Conservation (phyloP, 768 basidiomycete species). For the Sarcodon aspratus region DNA sequence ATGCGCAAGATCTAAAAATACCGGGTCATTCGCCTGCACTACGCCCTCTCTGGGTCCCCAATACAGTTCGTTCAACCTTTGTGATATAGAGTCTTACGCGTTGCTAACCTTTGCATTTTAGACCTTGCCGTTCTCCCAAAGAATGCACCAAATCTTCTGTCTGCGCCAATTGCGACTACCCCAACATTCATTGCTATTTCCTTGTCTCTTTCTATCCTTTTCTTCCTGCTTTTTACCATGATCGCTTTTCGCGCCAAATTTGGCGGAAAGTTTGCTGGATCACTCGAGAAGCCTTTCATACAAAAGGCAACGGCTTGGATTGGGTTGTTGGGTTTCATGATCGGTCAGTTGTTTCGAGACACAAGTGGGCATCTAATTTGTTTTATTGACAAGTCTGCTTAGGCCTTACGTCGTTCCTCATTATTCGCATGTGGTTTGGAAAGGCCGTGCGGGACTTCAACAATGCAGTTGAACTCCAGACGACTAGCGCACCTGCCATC, state of each 20-base stretch:
- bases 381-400: no score
- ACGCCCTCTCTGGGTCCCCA: no score
- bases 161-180: constrained; percentile 50
- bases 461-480: constrained; percentile 48
- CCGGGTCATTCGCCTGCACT: constrained; percentile 44
- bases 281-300: no score
- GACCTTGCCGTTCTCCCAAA: no score
- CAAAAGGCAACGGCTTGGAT: constrained; percentile 61
- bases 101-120: constrained; percentile 46
- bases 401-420: no score
- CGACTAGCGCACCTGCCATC: constrained; percentile 42
- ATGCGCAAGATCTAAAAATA: constrained; percentile 42
- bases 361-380: constrained; percentile 29
- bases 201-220: no score
- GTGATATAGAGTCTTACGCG: constrained; percentile 48
- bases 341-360: constrained; percentile 38
- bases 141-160: no score
- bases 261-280: constrained; percentile 34
- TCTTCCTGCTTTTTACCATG: constrained; percentile 50
- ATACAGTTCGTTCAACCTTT: no score
- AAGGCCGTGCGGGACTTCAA: no score
- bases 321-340: constrained; percentile 65
- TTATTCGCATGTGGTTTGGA: no score
- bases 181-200: constrained; percentile 55
- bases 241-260: constrained; percentile 59